Evolutionary conservation across 192 early-diverging fungal genomes (phyloP), one percentile per base, ranked within the genome.

Genomic region (Tieghemiomyces parasiticus): DNA sequence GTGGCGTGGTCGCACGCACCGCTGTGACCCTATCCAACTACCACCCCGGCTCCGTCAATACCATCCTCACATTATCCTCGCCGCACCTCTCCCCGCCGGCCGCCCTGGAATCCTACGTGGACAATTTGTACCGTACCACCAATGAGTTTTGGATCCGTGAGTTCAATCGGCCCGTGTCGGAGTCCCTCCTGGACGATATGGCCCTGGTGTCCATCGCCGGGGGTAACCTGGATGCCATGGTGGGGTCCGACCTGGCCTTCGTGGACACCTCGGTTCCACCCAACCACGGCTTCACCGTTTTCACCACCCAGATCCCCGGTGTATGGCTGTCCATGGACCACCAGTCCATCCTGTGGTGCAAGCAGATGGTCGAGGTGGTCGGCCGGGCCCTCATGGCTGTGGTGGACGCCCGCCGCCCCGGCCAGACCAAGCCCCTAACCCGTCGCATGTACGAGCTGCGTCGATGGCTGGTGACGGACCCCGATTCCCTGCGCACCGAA

Each of bases 311-410:
- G 0, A 81, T 96, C 30, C 86, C 89, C 29, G 65, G 79, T 46
- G 90, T 95, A 2, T 98, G 95, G 95, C 82, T 84, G 24, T 79
- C 85, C 20, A 77, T 81, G 35, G 90, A 92, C 62, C 95, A 98
- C 68, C 78, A 86, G 58, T 81, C 81, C 26, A 85, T 92, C 29
- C 60, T 98, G 59, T 93, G 91, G 88, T 98, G 95, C 60, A 87
- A 86, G 59, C 95, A 98, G 71, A 71, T 96, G 55, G 79, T 78
- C 2, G 73, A 73, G n/a, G 76, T 81, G 51, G 69, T 91, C 42
- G 75, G 79, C 14, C 54, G 60, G 8, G 68, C 79, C 24, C 55
- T 89, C 59, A 61, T 81, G 20, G 69, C 72, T 8, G 64, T 85
- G 53, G 80, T 84, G 35, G 83, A 91, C 63, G 70, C 74, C 1